These are phyloP conservation scores for Endocarpon pusillum DNA, from an alignment of 495 filamentous ascomycete genomes.

Conservation along the genomic window DNA sequence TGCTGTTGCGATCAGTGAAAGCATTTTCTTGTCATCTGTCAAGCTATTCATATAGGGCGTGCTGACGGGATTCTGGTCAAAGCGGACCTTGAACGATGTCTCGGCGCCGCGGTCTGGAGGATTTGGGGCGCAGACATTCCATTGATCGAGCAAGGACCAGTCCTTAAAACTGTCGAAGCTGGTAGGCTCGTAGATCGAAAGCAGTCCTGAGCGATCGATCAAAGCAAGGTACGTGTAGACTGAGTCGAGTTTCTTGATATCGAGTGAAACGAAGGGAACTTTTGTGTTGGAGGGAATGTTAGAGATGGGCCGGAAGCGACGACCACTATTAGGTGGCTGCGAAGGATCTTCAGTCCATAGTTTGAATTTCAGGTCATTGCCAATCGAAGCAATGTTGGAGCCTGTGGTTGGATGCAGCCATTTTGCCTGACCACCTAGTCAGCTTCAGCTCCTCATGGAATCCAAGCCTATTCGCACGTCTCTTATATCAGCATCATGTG, in stretches of 20 bases:
- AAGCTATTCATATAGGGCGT: conserved; percentile 60
- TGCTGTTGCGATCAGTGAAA: conserved; percentile 65
- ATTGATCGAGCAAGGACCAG: conserved; percentile 56
- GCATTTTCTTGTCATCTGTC: conserved; percentile 53
- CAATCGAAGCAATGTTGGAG: conserved; percentile 49
- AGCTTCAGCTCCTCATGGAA: conserved; percentile 1
- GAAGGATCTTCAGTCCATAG: conserved; percentile 79
- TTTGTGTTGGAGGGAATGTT: conserved; percentile 37
- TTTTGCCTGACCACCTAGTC: conserved; percentile 39
- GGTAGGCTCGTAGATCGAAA: conserved; percentile 71
- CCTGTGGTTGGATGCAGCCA: conserved; percentile 55
- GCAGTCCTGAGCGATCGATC: conserved; percentile 59
- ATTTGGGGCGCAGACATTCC: conserved; percentile 42
- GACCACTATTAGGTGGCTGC: conserved; percentile 48
- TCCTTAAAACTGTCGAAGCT: conserved; percentile 66
- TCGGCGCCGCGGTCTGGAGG: conserved; percentile 56
- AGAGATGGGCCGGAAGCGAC: conserved; percentile 56
- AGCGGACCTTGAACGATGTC: conserved; percentile 66
- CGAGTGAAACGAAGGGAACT: conserved; percentile 57
- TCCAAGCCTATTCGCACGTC: conserved; percentile 38
- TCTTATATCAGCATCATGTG: conserved; percentile 79
- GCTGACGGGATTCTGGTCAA: conserved; percentile 67
- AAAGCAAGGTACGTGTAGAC: conserved; percentile 58
- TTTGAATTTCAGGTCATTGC: conserved; percentile 73
- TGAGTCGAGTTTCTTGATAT: conserved; percentile 55